phyloP scores from a whole-genome alignment of 163 green algal genomes.

The Scenedesmus sp. region DNA sequence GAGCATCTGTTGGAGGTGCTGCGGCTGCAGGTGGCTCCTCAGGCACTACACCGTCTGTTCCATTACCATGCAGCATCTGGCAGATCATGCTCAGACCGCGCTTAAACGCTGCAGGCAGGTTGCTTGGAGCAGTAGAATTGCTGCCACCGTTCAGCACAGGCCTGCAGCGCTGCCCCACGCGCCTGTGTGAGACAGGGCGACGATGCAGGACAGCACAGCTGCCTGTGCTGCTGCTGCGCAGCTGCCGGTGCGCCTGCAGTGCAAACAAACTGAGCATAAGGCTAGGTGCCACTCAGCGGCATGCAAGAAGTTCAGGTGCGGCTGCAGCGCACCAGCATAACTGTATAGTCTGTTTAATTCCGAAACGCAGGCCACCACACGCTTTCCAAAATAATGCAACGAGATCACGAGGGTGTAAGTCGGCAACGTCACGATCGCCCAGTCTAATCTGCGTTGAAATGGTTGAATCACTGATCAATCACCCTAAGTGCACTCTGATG shows the following conservation, averaged over 20 bases:
- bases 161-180: constrained; percentile 12
- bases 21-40: not conserved
- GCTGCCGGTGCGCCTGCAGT: constrained; percentile 5
- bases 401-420: not conserved
- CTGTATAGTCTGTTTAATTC: not conserved
- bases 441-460: too few relatives aligned
- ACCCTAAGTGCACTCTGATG: not conserved
- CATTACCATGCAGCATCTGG: constrained; percentile 43
- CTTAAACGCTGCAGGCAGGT: constrained; percentile 46
- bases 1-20: not conserved
- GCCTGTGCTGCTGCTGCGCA: constrained; percentile 12
- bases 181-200: constrained; percentile 13
- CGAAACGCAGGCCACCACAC: not conserved
- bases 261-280: not conserved
- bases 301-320: not conserved
- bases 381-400: not conserved
- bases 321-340: not conserved
- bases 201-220: not conserved
- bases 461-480: too few relatives aligned
- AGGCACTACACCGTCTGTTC: not conserved
- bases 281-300: not conserved
- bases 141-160: constrained; percentile 35
- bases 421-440: not conserved
- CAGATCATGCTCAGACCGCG: constrained; percentile 44
- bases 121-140: constrained; percentile 12